Conservation (phyloP, 257 asterid genomes). For the Nicotiana tomentosiformis region DNA sequence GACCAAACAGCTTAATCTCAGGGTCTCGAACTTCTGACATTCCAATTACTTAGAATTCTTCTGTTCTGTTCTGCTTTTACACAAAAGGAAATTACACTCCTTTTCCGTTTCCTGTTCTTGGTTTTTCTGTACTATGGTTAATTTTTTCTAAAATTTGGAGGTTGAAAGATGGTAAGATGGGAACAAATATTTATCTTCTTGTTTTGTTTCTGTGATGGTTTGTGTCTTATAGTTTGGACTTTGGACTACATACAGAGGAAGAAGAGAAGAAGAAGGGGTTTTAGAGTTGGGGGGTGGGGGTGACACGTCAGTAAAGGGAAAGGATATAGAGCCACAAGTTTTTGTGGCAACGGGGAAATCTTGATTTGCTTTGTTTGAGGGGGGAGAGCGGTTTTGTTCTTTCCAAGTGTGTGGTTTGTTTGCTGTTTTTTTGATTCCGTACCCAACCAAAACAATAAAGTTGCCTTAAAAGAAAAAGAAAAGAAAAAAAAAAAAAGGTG, state of each 20-base stretch:
- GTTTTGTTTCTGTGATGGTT: neutral
- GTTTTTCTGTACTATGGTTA: neutral
- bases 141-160: neutral
- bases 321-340: constrained; percentile 69
- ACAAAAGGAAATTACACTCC: neutral
- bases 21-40: constrained; percentile 55
- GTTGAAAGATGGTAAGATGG: neutral
- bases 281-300: constrained; percentile 17
- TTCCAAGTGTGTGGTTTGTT: constrained; percentile 3
- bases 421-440: constrained; percentile 10
- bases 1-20: constrained; percentile 68
- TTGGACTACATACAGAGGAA: neutral
- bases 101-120: constrained; percentile 1
- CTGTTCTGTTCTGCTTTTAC: neutral
- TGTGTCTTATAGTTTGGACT: constrained; percentile 11
- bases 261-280: constrained; percentile 22
- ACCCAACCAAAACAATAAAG: neutral
- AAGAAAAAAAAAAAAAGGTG: neutral
- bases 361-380: constrained; percentile 18
- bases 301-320: constrained; percentile 44
- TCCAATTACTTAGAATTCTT: constrained; percentile 3
- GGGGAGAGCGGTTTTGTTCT: neutral
- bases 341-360: constrained; percentile 58
- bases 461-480: neutral
- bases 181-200: constrained; percentile 4